Conservation (phyloP, 495 filamentous ascomycete genomes). For the Daldinia childiae region DNA sequence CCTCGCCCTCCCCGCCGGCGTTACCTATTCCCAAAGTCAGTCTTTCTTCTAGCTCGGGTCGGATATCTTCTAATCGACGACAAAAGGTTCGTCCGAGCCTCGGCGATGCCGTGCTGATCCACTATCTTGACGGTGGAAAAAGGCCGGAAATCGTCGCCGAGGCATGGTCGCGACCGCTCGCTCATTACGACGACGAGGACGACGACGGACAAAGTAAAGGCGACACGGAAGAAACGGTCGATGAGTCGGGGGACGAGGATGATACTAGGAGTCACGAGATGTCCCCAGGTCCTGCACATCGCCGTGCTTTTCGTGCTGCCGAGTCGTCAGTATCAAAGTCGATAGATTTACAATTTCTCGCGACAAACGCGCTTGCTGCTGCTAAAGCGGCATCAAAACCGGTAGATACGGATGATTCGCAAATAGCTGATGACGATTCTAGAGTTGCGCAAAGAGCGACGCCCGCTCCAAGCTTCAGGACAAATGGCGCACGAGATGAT, state of each 20-base stretch:
- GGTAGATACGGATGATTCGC: slow-evolving; percentile 40
- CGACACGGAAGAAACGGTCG: slow-evolving; percentile 38
- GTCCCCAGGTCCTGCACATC: slow-evolving; percentile 40
- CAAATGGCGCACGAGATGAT: slow-evolving; percentile 31
- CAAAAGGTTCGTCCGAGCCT: slow-evolving; percentile 53
- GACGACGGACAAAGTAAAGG: slow-evolving; percentile 42
- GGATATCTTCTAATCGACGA: slow-evolving; percentile 55
- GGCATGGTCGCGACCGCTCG: slow-evolving; percentile 48
- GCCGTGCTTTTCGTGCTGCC: slow-evolving; percentile 23
- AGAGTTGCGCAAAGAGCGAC: slow-evolving; percentile 33
- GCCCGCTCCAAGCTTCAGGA: slow-evolving; percentile 19
- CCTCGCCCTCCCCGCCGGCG: slow-evolving; percentile 50
- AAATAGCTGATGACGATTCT: slow-evolving; percentile 28
- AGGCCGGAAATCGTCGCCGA: slow-evolving; percentile 56
- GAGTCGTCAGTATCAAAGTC: slow-evolving; percentile 28
- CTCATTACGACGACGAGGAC: slow-evolving; percentile 25
- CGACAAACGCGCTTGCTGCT: slow-evolving; percentile 49
- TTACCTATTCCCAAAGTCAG: slow-evolving; percentile 50
- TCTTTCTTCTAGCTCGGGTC: slow-evolving; percentile 48
- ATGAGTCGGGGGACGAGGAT: slow-evolving; percentile 43
- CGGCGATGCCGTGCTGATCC: slow-evolving; percentile 66
- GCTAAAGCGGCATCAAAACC: slow-evolving; percentile 43
- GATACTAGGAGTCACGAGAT: slow-evolving; percentile 46
- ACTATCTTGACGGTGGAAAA: slow-evolving; percentile 60
- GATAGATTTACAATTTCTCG: slow-evolving; percentile 54